These are phyloP conservation scores for Pythium myriotylum DNA, from an alignment of 352 stramenopile species.

Conservation along the genomic window DNA sequence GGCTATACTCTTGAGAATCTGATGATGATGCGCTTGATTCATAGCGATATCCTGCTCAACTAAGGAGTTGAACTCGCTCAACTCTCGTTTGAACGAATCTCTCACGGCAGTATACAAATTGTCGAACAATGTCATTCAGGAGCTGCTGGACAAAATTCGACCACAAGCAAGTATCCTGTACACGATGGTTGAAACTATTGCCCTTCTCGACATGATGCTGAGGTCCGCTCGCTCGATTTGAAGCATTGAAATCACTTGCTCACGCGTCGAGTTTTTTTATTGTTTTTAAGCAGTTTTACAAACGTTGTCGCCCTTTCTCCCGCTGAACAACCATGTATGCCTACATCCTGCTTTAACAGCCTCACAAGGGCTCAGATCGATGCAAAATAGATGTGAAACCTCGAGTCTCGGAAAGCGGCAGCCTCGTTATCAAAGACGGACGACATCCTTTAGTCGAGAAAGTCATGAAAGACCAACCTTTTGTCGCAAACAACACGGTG, in stretches of 20 bases:
- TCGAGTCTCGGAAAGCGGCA: slow-evolving; percentile 62
- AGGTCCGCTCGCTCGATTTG: slow-evolving; percentile 43
- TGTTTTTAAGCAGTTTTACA: slow-evolving; percentile 62
- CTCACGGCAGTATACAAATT: slow-evolving; percentile 87
- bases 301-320: slow-evolving; percentile 84
- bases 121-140: slow-evolving; percentile 86
- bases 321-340: slow-evolving; percentile 70
- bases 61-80: slow-evolving; percentile 84
- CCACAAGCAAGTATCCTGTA: slow-evolving; percentile 77
- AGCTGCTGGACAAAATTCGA: slow-evolving; percentile 79
- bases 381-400: slow-evolving; percentile 66
- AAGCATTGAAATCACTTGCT: not conserved
- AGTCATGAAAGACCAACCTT: slow-evolving; percentile 64
- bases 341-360: no score
- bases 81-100: slow-evolving; percentile 79
- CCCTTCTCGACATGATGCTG: slow-evolving; percentile 92
- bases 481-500: slow-evolving; percentile 88
- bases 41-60: slow-evolving; percentile 87
- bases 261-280: not conserved
- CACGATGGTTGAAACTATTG: slow-evolving; percentile 86
- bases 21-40: no score
- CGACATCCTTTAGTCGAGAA: slow-evolving; percentile 79
- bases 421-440: slow-evolving; percentile 81
- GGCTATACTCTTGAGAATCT: no score
- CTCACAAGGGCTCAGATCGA: not conserved